These are phyloP conservation scores for Clonostachys rhizophaga DNA, from an alignment of 2,329 filamentous ascomycete genomes.

Conservation along the genomic window DNA sequence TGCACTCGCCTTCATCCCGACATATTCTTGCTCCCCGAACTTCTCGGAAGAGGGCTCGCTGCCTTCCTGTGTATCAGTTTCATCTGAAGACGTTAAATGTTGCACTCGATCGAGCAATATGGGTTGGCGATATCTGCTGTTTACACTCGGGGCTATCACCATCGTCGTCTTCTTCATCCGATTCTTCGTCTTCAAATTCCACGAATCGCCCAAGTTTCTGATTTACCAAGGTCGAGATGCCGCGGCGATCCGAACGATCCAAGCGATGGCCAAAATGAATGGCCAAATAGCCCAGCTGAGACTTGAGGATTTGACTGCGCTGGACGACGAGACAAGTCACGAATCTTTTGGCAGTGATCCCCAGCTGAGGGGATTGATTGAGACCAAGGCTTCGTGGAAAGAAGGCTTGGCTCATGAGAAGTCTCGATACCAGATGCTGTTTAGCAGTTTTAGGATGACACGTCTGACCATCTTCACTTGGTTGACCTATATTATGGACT, in stretches of 20 bases:
- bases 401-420: constrained; percentile 6
- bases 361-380: constrained; percentile 1
- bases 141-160: constrained; percentile 36
- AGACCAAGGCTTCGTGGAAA: constrained; percentile 8
- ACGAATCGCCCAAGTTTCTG: constrained; percentile 40
- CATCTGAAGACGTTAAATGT: constrained; percentile 12
- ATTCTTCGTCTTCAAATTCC: constrained; percentile 39
- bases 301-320: constrained; percentile 23
- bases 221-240: constrained; percentile 35
- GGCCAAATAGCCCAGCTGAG: constrained; percentile 25
- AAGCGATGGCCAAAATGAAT: constrained; percentile 36
- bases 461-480: constrained; percentile 25
- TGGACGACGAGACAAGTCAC: constrained; percentile 6
- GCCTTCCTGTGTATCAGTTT: constrained; percentile 32
- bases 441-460: constrained; percentile 22
- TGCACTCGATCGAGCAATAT: constrained; percentile 36
- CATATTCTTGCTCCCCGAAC: constrained; percentile 43
- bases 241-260: constrained; percentile 40
- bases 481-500: constrained; percentile 31
- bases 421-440: constrained; percentile 22
- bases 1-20: constrained; percentile 47
- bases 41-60: constrained; percentile 35
- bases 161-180: constrained; percentile 36
- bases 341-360: constrained; percentile 7
- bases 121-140: constrained; percentile 45